Conservation (phyloP, 164 flowering plant species). For the Taxillus chinensis region DNA sequence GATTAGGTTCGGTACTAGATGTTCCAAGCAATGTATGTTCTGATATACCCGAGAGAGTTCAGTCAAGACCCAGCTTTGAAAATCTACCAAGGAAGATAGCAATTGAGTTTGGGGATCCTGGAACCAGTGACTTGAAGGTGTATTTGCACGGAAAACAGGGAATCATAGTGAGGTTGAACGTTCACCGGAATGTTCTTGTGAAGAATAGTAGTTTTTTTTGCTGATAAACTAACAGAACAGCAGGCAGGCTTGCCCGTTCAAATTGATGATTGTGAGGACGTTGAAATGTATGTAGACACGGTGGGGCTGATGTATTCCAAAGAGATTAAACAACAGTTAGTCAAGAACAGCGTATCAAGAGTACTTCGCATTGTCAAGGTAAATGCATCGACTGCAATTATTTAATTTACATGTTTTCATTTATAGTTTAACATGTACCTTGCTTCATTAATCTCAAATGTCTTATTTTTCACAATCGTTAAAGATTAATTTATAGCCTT, state of each 20-base stretch:
- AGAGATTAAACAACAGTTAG: slow-evolving; percentile 75
- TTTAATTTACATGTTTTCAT: neutral
- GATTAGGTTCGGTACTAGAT: slow-evolving; percentile 28
- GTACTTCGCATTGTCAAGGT: slow-evolving; percentile 95
- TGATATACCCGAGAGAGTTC: slow-evolving; percentile 40
- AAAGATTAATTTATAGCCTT: neutral
- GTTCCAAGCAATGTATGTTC: slow-evolving; percentile 24
- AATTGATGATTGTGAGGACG: slow-evolving; percentile 80
- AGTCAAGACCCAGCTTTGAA: slow-evolving; percentile 41
- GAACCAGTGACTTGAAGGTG: slow-evolving; percentile 76
- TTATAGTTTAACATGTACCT: neutral
- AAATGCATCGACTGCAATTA: slow-evolving; percentile 9
- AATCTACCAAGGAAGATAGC: slow-evolving; percentile 65
- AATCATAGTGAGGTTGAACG: slow-evolving; percentile 73
- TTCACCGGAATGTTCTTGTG: slow-evolving; percentile 55
- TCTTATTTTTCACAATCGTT: neutral
- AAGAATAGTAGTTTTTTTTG: slow-evolving; percentile 59
- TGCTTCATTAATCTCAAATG: neutral
- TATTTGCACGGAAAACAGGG: slow-evolving; percentile 78
- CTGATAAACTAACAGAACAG: slow-evolving; percentile 44
- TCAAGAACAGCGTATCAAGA: slow-evolving; percentile 78
- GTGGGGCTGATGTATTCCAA: slow-evolving; percentile 93
- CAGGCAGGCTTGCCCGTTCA: slow-evolving; percentile 40
- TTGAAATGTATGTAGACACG: slow-evolving; percentile 86
- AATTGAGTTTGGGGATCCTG: slow-evolving; percentile 88